Base-by-base conservation (phyloP, 805 yeast species). In the Kuraishia molischiana region DNA sequence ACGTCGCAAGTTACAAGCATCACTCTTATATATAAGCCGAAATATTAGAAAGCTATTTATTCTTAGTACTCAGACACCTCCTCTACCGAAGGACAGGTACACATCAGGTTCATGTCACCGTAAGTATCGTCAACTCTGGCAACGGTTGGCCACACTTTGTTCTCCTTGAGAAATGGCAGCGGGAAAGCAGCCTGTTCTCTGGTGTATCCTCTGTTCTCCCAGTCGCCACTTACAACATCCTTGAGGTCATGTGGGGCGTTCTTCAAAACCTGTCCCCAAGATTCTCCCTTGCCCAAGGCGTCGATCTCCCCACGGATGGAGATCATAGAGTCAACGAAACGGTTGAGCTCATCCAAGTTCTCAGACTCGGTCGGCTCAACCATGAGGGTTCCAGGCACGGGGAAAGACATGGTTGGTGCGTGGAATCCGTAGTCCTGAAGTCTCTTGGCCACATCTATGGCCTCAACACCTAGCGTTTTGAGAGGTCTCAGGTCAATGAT, bases 391-490 rank as follows among this genome's bases (percentile, higher is more conserved):
- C 95, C 95, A 4, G 97, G 90, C 37, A 92, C 95, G 8, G 98
- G 98, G 85, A 92, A 92, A 2, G 97, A 92, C 85, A 92, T 79
- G 19, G 98, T 92, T 44, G 98, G 98, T 1, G 96, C 96, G 61
- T 92, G 98, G 77, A 92, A 92, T 1, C 97, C 96, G 58, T 90
- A 92, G 63, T 92, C 98, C 64, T 92, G 97, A 43, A 92, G 70
- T 61, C 98, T 77, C 67, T 92, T 92, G 40, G 98, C 97, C 42
- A 92, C 79, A 58, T 92, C 98, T 49, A 90, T 85, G 17, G 97
- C 97, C 63, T 92, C 97, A 38, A 90, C 69, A 18, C 95, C 95
- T 36, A 73, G 48, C 2, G 72, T 59, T 61, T 89, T 87, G 67
- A 80, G 85, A 24, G 79, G 85, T 58, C 97, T 77, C 46, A 89